Conservation (phyloP, 2,329 filamentous ascomycete species). For the Aspergillus flavus region DNA sequence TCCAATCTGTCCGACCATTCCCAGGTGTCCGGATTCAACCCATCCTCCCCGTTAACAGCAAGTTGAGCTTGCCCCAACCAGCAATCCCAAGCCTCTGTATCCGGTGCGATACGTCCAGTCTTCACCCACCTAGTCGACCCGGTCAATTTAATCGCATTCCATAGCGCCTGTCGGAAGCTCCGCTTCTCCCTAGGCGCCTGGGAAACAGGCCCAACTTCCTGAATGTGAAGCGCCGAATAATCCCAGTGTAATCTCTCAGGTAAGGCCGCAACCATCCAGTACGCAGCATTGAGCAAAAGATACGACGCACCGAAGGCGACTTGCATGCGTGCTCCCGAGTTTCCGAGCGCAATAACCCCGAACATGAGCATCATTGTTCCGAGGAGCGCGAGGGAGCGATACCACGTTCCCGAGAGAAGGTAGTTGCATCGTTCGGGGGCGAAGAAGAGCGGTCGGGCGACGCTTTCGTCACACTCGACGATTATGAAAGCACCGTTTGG, state of each 20-base stretch:
- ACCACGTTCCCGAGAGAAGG: constrained; percentile 48
- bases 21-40: not conserved
- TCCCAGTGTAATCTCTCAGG: constrained; percentile 58
- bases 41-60: not conserved
- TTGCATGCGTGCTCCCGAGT: constrained; percentile 63
- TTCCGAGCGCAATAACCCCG: constrained; percentile 63
- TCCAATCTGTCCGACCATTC: not conserved
- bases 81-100: constrained; percentile 55
- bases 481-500: constrained; percentile 63
- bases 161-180: constrained; percentile 60
- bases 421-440: constrained; percentile 64
- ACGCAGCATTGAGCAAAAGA: constrained; percentile 60
- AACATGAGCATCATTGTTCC: constrained; percentile 64
- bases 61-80: constrained; percentile 49
- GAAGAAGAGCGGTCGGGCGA: constrained; percentile 64
- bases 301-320: constrained; percentile 60
- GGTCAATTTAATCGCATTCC: constrained; percentile 62
- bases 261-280: constrained; percentile 60
- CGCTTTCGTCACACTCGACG: constrained; percentile 59
- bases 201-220: not conserved
- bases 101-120: constrained; percentile 56
- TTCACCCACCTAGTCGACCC: constrained; percentile 56
- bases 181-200: not conserved
- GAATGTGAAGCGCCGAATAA: constrained; percentile 26
- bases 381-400: constrained; percentile 58